Evolutionary conservation across 306 rosid genomes (phyloP), one percentile per base, ranked within the genome.

Genomic region (Acacia confusa): DNA sequence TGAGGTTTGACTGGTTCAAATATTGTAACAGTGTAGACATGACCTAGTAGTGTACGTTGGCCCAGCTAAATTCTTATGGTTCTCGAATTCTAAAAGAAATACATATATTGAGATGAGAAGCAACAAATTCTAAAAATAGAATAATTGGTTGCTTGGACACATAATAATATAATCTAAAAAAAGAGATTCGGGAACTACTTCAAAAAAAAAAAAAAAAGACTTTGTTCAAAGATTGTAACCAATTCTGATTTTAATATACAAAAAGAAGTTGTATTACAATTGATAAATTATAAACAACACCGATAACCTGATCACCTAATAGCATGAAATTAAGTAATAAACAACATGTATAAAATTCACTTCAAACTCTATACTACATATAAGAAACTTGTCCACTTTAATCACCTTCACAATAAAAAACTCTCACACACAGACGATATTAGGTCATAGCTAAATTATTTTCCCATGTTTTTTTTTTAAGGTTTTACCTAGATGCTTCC

Each of bases 61-160:
- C 1, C 6, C 8, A 6, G 1, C 0, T 4, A 36, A 0, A 6
- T 36, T 7, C 0, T 36, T 36, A 0, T 6, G 1, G 6, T 0
- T 6, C 8, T 36, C 8, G 1, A 36, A 36, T 6, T 36, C 6
- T 0, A 36, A 0, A 36, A 0, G 0, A 36, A 6, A 36, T 7
- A 36, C 40, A 0, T 34, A 34, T 34, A 0, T 34, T 34, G 1
- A 36, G 8, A 36, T 36, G 8, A 6, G 8, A 36, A 36, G 7
- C 8, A 7, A 6, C 1, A 36, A 6, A 36, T 6, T 36, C 40
- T 1, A 36, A 36, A 36, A 36, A 34, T 34, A 34, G 0, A 34
- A 3, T 34, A 36, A 0, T 36, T 36, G 40, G 0, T 36, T 36
- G 1, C 1, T 36, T 0, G 0, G 0, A 1, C 6, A 36, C 40